phyloP scores from a whole-genome alignment of 176 grass and related monocot species.

The Saccharum spontaneum region DNA sequence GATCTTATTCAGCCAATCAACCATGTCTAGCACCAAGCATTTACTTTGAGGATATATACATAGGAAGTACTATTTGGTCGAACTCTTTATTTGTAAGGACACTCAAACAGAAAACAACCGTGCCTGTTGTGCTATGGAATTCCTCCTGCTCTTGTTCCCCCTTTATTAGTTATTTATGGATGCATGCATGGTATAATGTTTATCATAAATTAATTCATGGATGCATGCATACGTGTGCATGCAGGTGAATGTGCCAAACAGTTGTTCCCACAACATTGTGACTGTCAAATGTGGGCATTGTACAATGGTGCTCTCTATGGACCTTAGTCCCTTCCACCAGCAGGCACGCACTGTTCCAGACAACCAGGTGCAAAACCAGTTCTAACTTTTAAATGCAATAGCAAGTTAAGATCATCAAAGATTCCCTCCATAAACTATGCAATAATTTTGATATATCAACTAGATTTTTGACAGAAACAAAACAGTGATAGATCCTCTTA shows the following conservation, averaged over 20 bases:
- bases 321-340: slow-evolving; percentile 65
- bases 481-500: neutral
- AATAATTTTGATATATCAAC: neutral
- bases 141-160: neutral
- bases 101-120: too few relatives aligned
- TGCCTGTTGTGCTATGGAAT: neutral
- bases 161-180: neutral
- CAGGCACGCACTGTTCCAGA: slow-evolving; percentile 61
- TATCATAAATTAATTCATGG: slow-evolving; percentile 4
- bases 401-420: neutral
- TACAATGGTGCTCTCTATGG: slow-evolving; percentile 80
- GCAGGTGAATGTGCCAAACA: slow-evolving; percentile 89
- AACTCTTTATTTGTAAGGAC: neutral
- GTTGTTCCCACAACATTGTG: slow-evolving; percentile 71
- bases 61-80: neutral
- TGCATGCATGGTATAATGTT: neutral
- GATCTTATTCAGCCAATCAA: too few relatives aligned
- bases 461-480: neutral
- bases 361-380: slow-evolving; percentile 52
- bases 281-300: slow-evolving; percentile 97
- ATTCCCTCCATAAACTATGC: neutral
- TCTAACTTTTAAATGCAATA: neutral
- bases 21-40: too few relatives aligned
- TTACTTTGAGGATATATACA: too few relatives aligned
- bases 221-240: neutral